These are phyloP conservation scores for Fusarium sp. DNA, from an alignment of 2,329 filamentous ascomycete genomes.

Conservation along the genomic window DNA sequence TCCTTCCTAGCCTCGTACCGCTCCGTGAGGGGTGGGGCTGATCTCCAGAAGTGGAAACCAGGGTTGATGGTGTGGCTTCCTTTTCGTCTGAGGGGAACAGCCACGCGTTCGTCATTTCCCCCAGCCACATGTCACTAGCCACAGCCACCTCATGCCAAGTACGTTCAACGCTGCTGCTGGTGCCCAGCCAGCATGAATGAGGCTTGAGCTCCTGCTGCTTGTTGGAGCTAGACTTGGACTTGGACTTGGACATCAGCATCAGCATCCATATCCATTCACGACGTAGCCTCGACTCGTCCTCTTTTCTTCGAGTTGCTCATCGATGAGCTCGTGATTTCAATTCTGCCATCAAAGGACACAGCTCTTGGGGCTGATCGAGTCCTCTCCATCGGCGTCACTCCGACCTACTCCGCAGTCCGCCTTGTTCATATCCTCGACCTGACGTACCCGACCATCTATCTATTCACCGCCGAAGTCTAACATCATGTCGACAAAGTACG, in stretches of 20 bases:
- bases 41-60: conserved; percentile 1
- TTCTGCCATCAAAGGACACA: conserved; percentile 3
- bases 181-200: conserved; percentile 21
- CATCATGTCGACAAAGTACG: conserved; percentile 74
- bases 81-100: conserved; percentile 5
- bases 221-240: conserved; percentile 16
- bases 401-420: conserved; percentile 25
- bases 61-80: not conserved
- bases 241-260: conserved; percentile 15
- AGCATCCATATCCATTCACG: conserved; percentile 10
- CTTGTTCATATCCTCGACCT: conserved; percentile 15
- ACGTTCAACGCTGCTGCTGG: conserved; percentile 18
- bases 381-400: conserved; percentile 14
- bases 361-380: conserved; percentile 25
- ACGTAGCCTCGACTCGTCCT: conserved; percentile 6
- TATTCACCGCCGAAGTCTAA: conserved; percentile 7
- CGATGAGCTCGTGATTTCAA: conserved; percentile 19
- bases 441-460: conserved; percentile 17
- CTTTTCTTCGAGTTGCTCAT: conserved; percentile 4
- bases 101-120: conserved; percentile 33
- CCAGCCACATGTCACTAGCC: conserved; percentile 17
- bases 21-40: conserved; percentile 10
- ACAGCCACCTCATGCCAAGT: not conserved
- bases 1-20: conserved; percentile 11
- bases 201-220: conserved; percentile 24